A percentile compares a stretch with the other conserved stretches of the same genome.
Evolutionary conservation across 768 basidiomycete species (phyloP).

Genomic region (Russula foetens): DNA sequence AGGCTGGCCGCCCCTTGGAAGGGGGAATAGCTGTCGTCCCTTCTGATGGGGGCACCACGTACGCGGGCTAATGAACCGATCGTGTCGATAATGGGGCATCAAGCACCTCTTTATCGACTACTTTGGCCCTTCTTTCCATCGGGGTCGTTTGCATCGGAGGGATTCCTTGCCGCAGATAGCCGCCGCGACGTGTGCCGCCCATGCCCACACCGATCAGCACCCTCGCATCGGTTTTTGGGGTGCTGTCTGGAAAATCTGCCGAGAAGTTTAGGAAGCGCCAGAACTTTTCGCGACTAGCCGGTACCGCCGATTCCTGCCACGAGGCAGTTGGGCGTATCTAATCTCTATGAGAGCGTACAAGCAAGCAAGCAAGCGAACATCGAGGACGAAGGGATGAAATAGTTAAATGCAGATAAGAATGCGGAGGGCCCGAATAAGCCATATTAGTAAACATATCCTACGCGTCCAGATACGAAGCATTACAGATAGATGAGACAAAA

Average conservation of each 20-base stretch:
- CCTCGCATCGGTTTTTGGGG: slow-evolving; percentile 16
- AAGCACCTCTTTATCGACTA: background rate
- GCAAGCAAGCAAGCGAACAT: too few relatives aligned
- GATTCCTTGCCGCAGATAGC: background rate
- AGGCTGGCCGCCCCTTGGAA: background rate
- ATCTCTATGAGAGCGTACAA: background rate
- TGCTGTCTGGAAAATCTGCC: slow-evolving; percentile 9
- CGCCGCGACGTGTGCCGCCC: background rate
- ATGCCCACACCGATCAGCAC: slow-evolving; percentile 13
- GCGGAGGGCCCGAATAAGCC: background rate
- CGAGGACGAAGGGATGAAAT: background rate
- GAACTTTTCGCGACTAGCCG: slow-evolving; percentile 7
- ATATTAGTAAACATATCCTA: slow-evolving; percentile 8
- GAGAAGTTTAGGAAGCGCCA: slow-evolving; percentile 7
- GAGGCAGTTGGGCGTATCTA: slow-evolving; percentile 2
- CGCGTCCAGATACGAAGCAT: slow-evolving; percentile 2
- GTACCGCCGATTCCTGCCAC: background rate
- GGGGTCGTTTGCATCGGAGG: background rate
- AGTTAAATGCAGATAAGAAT: slow-evolving; percentile 1
- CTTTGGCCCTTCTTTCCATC: background rate
- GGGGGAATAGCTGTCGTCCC: background rate
- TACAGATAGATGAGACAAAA: background rate
- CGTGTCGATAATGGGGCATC: background rate
- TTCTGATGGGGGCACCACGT: background rate
- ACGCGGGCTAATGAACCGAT: background rate